A percentile compares a stretch with the other conserved stretches of the same genome.
phyloP scores from a whole-genome alignment of 108 stramenopile species.

The Stephanodiscus minutulus region DNA sequence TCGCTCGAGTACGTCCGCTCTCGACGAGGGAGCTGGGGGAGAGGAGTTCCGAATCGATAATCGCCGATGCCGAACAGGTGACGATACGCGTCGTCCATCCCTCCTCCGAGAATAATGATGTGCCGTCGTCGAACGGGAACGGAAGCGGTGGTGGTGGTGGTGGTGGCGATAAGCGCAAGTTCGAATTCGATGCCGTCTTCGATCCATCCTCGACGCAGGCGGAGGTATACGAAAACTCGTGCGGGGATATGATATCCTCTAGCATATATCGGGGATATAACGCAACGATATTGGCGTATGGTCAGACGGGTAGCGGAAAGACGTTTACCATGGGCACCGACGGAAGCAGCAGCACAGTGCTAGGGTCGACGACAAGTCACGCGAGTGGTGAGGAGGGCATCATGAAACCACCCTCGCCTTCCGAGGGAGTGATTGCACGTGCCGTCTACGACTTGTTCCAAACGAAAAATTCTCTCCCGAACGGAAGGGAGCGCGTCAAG shows the following conservation, averaged over 20 bases:
- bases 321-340: conserved; percentile 71
- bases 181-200: conserved; percentile 95
- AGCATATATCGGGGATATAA: conserved; percentile 88
- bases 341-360: background rate
- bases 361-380: background rate
- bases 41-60: conserved; percentile 28
- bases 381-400: background rate
- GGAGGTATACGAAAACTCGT: conserved; percentile 84
- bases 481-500: conserved; percentile 37
- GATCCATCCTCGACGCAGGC: conserved; percentile 68
- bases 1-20: conserved; percentile 87
- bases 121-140: background rate
- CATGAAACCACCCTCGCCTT: background rate
- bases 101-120: conserved; percentile 7
- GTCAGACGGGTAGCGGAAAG: conserved; percentile 94
- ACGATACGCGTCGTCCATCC: background rate
- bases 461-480: conserved; percentile 11
- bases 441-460: conserved; percentile 61
- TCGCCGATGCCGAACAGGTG: conserved; percentile 1
- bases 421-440: conserved; percentile 63
- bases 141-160: background rate
- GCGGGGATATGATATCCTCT: conserved; percentile 53
- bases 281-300: conserved; percentile 96
- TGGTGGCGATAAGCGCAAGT: conserved; percentile 28
- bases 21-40: conserved; percentile 79